These are phyloP conservation scores for Ustilago crameri DNA, from an alignment of 1,284 basidiomycete species.

Conservation along the genomic window DNA sequence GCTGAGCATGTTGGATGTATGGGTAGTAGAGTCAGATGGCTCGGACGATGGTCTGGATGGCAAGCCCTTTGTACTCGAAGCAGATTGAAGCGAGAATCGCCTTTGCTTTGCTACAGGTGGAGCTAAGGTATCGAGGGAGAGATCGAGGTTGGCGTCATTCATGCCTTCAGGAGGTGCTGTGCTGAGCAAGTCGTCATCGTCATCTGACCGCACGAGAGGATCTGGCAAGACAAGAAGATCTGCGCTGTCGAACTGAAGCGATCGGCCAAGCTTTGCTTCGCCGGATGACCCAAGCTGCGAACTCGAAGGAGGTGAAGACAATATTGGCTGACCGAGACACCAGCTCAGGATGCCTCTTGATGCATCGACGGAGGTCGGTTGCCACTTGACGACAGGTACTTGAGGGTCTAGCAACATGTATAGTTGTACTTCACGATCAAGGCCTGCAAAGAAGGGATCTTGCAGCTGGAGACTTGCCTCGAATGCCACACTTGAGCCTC, in stretches of 20 bases:
- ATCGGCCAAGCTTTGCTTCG: background rate
- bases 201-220: constrained; percentile 5
- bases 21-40: constrained; percentile 1
- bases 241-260: constrained; percentile 10
- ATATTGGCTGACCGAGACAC: constrained; percentile 9
- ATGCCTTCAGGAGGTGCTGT: constrained; percentile 41
- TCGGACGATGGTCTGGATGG: constrained; percentile 21
- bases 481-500: constrained; percentile 7
- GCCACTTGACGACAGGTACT: constrained; percentile 8
- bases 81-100: constrained; percentile 45
- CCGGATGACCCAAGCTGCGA: constrained; percentile 1
- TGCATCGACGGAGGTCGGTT: constrained; percentile 21
- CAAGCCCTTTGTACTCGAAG: constrained; percentile 11
- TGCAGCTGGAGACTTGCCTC: constrained; percentile 20
- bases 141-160: constrained; percentile 33
- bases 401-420: constrained; percentile 21
- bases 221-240: constrained; percentile 34
- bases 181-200: constrained; percentile 41
- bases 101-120: constrained; percentile 19
- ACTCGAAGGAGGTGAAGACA: constrained; percentile 4
- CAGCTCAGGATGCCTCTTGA: constrained; percentile 33
- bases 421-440: constrained; percentile 36
- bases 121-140: constrained; percentile 34
- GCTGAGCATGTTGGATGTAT: constrained; percentile 11
- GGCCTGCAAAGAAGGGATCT: constrained; percentile 31